A percentile compares a stretch with the other conserved stretches of the same genome.
These are phyloP conservation scores for Zygnema circumcarinatum DNA, from an alignment of 139 green algal species.

Conservation along the genomic window DNA sequence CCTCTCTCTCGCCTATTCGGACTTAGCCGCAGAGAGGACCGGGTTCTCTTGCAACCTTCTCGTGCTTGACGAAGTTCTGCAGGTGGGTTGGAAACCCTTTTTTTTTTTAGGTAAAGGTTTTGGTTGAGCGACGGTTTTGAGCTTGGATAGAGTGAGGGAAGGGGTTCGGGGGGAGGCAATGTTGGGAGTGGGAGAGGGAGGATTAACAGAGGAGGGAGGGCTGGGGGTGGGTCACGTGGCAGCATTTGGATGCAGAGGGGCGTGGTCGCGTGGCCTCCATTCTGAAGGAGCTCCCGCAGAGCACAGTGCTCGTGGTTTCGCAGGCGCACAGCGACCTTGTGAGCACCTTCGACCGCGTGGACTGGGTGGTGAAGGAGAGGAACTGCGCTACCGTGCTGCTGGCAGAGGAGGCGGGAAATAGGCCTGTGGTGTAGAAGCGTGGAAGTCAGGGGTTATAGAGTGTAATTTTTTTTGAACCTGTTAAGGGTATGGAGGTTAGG, in stretches of 20 bases:
- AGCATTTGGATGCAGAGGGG: conserved; percentile 55
- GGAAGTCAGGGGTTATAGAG: too few species aligned
- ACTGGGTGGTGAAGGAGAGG: conserved; percentile 46
- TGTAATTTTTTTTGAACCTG: too few species aligned
- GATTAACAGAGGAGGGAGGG: background rate
- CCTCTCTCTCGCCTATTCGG: conserved; percentile 38
- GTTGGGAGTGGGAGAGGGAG: conserved; percentile 2
- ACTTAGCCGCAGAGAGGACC: conserved; percentile 45
- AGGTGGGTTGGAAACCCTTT: conserved; percentile 33
- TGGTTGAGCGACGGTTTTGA: background rate
- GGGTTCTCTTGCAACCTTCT: conserved; percentile 51
- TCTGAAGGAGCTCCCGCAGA: conserved; percentile 23
- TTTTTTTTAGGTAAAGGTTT: background rate
- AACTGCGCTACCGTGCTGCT: conserved; percentile 24
- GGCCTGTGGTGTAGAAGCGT: too few species aligned
- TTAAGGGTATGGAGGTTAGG: too few species aligned
- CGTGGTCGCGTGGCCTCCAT: conserved; percentile 7
- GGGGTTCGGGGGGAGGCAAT: background rate
- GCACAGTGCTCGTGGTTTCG: conserved; percentile 47
- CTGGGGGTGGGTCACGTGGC: background rate
- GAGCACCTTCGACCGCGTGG: conserved; percentile 30
- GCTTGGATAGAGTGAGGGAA: background rate
- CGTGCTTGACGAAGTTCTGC: conserved; percentile 60
- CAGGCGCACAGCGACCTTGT: conserved; percentile 49
- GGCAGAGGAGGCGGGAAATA: background rate